A percentile compares a stretch with the other conserved stretches of the same genome.
Conservation (phyloP, 2,329 filamentous ascomycete genomes). For the Microsporum canis region DNA sequence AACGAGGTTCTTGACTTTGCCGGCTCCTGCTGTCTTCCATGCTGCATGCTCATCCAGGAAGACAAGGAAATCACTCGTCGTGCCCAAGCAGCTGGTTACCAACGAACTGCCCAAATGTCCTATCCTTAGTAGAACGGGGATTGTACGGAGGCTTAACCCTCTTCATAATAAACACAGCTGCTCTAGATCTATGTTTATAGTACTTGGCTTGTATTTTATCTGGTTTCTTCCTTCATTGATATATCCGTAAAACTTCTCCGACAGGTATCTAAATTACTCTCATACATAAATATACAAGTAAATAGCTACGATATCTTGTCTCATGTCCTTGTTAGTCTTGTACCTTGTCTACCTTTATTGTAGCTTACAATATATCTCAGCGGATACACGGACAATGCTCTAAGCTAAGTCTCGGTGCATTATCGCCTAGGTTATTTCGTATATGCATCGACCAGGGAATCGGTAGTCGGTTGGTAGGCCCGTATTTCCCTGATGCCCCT, state of each 20-base stretch:
- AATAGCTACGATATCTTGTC: no score
- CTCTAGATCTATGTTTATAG: neutral
- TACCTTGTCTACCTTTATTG: no score
- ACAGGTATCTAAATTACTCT: no score
- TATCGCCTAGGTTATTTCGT: neutral
- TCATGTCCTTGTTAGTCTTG: no score
- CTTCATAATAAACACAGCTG: neutral
- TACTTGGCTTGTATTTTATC: neutral
- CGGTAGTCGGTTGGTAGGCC: neutral
- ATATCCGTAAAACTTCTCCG: no score
- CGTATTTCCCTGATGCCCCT: neutral
- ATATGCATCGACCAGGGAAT: neutral
- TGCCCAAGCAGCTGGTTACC: conserved; percentile 18
- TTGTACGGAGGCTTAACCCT: neutral
- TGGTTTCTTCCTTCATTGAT: neutral
- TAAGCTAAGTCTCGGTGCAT: neutral
- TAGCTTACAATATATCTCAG: no score
- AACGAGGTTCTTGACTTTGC: conserved; percentile 41
- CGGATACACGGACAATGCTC: no score
- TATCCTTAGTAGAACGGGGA: neutral
- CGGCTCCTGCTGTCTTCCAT: conserved; percentile 44
- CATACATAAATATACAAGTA: no score
- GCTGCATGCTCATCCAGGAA: conserved; percentile 48
- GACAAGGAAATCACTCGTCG: conserved; percentile 41
- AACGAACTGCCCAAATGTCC: conserved; percentile 9